These are phyloP conservation scores for Hypseocharis bilobata DNA, from an alignment of 441 rosid species.

Conservation along the genomic window DNA sequence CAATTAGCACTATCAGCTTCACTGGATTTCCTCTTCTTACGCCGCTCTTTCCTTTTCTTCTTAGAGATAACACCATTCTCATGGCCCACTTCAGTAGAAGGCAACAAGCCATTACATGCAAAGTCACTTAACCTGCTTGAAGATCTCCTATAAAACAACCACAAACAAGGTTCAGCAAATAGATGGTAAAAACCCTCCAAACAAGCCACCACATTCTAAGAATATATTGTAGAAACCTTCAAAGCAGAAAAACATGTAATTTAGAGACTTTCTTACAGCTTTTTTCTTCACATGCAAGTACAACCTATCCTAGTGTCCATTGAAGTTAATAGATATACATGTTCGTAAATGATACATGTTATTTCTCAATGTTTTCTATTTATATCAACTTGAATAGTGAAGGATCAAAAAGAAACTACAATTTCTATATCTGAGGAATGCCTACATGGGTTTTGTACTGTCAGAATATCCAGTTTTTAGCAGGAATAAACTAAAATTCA, in stretches of 20 bases:
- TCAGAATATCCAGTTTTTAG: not conserved
- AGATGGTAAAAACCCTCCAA: not conserved
- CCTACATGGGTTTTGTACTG: not conserved
- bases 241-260: not conserved
- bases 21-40: slow-evolving; percentile 11
- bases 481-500: not conserved
- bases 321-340: not conserved
- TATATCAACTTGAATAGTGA: not conserved
- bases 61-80: slow-evolving; percentile 24
- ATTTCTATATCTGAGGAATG: not conserved
- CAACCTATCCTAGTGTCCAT: not conserved
- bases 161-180: not conserved
- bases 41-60: slow-evolving; percentile 31
- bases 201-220: not conserved
- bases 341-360: not conserved
- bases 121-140: too few species aligned
- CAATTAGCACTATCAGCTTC: slow-evolving; percentile 5
- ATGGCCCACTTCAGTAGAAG: slow-evolving; percentile 13
- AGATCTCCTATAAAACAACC: not conserved
- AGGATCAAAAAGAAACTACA: not conserved
- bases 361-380: not conserved
- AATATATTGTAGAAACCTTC: too few species aligned
- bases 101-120: slow-evolving; percentile 2
- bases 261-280: not conserved
- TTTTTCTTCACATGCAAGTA: not conserved